A percentile compares a stretch with the other conserved stretches of the same genome.
phyloP scores from a whole-genome alignment of 345 rosid genomes.

The Kandelia obovata region DNA sequence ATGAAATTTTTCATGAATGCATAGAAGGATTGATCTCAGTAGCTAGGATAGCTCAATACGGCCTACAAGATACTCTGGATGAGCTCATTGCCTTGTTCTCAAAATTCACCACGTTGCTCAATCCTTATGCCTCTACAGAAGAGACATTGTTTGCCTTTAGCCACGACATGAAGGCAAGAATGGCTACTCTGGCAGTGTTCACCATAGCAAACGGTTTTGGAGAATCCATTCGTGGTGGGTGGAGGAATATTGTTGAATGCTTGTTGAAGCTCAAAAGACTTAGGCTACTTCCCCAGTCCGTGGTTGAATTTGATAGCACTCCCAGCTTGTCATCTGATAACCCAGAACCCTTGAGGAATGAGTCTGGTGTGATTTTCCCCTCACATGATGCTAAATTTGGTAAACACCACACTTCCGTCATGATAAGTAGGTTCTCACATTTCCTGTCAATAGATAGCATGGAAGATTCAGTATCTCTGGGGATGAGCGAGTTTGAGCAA shows the following conservation, averaged over 20 bases:
- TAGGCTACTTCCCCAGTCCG: slow-evolving; percentile 79
- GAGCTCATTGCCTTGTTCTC: slow-evolving; percentile 81
- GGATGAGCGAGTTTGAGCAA: slow-evolving; percentile 84
- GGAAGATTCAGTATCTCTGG: slow-evolving; percentile 73
- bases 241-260: slow-evolving; percentile 91
- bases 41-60: slow-evolving; percentile 75
- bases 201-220: slow-evolving; percentile 81
- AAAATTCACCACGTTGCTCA: slow-evolving; percentile 74
- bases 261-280: slow-evolving; percentile 79
- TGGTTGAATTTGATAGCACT: slow-evolving; percentile 47
- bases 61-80: slow-evolving; percentile 77
- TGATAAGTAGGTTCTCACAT: slow-evolving; percentile 62
- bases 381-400: slow-evolving; percentile 42
- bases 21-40: slow-evolving; percentile 80
- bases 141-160: slow-evolving; percentile 83
- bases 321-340: slow-evolving; percentile 28
- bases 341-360: slow-evolving; percentile 31
- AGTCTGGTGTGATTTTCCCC: slow-evolving; percentile 31
- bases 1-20: slow-evolving; percentile 84
- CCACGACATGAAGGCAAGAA: slow-evolving; percentile 76
- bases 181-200: slow-evolving; percentile 90
- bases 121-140: slow-evolving; percentile 85
- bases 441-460: slow-evolving; percentile 66
- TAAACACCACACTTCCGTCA: slow-evolving; percentile 31
- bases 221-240: slow-evolving; percentile 70